Evolutionary conservation across 371 early-diverging fungal genomes (phyloP).

Genomic region (Neoconidiobolus thromboides): DNA sequence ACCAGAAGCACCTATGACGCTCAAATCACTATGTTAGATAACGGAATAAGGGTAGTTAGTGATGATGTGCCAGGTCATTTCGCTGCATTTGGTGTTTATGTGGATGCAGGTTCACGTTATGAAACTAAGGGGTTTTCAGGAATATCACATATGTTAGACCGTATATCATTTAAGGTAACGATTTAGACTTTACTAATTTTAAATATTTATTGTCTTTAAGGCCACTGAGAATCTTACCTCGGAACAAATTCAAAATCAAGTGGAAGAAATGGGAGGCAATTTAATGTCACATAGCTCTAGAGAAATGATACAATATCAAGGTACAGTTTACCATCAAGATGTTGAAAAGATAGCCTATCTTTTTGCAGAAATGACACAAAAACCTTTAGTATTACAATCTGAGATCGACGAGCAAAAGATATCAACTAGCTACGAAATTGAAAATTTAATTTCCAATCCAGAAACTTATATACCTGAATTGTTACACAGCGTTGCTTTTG

Average conservation of each 20-base stretch:
- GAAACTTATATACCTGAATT: conserved; percentile 74
- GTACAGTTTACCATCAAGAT: conserved; percentile 72
- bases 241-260: conserved; percentile 45
- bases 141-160: conserved; percentile 66
- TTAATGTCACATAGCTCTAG: conserved; percentile 76
- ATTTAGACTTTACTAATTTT: neutral
- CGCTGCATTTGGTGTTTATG: conserved; percentile 67
- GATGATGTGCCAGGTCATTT: conserved; percentile 74
- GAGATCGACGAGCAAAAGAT: conserved; percentile 71
- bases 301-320: conserved; percentile 87
- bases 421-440: conserved; percentile 65
- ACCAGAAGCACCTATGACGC: neutral
- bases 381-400: conserved; percentile 39
- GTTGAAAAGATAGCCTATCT: conserved; percentile 44
- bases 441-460: conserved; percentile 63
- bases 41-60: conserved; percentile 72
- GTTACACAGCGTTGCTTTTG: conserved; percentile 67
- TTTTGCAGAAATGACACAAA: conserved; percentile 59
- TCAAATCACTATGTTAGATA: conserved; percentile 48
- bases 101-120: conserved; percentile 76
- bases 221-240: conserved; percentile 38
- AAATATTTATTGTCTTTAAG: conserved; percentile 10
- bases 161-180: conserved; percentile 74
- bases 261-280: conserved; percentile 79
- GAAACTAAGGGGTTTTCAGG: conserved; percentile 57